phyloP scores from a whole-genome alignment of 2,329 filamentous ascomycete genomes.

The Coleophoma cylindrospora region DNA sequence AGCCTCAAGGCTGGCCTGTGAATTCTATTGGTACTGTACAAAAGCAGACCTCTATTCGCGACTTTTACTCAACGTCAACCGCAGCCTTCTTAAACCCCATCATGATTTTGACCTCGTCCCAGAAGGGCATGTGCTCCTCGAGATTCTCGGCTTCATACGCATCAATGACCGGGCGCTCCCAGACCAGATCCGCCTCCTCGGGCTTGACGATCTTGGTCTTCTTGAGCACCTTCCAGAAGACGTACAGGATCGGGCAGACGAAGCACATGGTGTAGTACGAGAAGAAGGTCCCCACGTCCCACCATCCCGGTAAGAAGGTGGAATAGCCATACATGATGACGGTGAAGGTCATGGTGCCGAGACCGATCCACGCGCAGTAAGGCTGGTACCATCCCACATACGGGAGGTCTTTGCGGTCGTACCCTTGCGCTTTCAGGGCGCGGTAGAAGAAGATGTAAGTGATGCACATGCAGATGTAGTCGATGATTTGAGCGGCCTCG shows the following conservation, averaged over 20 bases:
- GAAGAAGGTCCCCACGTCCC: conserved; percentile 63
- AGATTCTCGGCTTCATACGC: conserved; percentile 15
- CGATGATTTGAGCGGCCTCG: conserved; percentile 17
- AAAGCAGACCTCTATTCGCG: neutral
- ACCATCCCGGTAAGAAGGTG: conserved; percentile 52
- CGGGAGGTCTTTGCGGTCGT: conserved; percentile 50
- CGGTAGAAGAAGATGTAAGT: conserved; percentile 57
- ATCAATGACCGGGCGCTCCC: conserved; percentile 20
- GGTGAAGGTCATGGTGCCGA: conserved; percentile 50
- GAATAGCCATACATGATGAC: conserved; percentile 57
- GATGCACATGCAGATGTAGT: conserved; percentile 52
- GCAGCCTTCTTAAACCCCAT: conserved; percentile 12
- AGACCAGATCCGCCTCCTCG: conserved; percentile 28
- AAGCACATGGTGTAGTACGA: conserved; percentile 65
- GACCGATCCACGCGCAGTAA: conserved; percentile 52
- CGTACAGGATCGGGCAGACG: conserved; percentile 56
- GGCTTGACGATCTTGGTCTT: conserved; percentile 41
- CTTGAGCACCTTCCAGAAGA: conserved; percentile 65
- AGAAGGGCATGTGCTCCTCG: conserved; percentile 14
- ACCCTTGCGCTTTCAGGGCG: conserved; percentile 43
- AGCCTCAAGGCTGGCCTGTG: no score
- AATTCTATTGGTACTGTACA: no score
- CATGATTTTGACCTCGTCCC: conserved; percentile 16
- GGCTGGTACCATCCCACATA: conserved; percentile 50
- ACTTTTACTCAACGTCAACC: conserved; percentile 6